A percentile compares a stretch with the other conserved stretches of the same genome.
Conservation (phyloP, 768 basidiomycete species). For the Pleurotus tuoliensis region DNA sequence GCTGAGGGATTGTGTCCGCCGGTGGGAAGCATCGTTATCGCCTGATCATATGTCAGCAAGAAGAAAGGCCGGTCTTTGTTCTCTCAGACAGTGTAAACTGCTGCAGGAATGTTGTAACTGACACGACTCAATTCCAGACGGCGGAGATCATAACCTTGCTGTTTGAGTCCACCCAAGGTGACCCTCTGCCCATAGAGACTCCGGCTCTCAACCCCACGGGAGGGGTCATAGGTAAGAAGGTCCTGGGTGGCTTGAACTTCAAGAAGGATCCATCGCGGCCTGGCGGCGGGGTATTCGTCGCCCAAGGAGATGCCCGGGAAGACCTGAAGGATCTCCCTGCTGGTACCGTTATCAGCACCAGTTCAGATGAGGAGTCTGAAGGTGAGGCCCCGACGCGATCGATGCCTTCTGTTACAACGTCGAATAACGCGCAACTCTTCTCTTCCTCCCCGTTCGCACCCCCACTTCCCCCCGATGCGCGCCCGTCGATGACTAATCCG, state of each 20-base stretch:
- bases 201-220: conserved; percentile 78
- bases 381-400: conserved; percentile 35
- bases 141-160: conserved; percentile 89
- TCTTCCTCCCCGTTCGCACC: conserved; percentile 33
- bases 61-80: conserved; percentile 62
- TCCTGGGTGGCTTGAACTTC: conserved; percentile 57
- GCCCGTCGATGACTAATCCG: neutral
- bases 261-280: conserved; percentile 76
- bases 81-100: conserved; percentile 8
- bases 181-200: conserved; percentile 44
- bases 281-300: conserved; percentile 85
- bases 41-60: conserved; percentile 94
- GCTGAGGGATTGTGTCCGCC: conserved; percentile 77
- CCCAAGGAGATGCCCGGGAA: conserved; percentile 42
- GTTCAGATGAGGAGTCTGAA: conserved; percentile 44
- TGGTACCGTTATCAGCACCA: conserved; percentile 47
- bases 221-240: conserved; percentile 56
- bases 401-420: conserved; percentile 12
- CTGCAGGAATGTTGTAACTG: neutral
- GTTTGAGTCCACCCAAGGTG: conserved; percentile 92
- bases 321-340: conserved; percentile 52
- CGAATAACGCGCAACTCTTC: conserved; percentile 24
- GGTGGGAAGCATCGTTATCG: conserved; percentile 85
- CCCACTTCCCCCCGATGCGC: conserved; percentile 22
- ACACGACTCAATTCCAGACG: conserved; percentile 45